Percentiles rank a stretch among this genome's conserved stretches.
Evolutionary conservation across 495 filamentous ascomycete species (phyloP).

Genomic region (Xylaria flabelliformis): DNA sequence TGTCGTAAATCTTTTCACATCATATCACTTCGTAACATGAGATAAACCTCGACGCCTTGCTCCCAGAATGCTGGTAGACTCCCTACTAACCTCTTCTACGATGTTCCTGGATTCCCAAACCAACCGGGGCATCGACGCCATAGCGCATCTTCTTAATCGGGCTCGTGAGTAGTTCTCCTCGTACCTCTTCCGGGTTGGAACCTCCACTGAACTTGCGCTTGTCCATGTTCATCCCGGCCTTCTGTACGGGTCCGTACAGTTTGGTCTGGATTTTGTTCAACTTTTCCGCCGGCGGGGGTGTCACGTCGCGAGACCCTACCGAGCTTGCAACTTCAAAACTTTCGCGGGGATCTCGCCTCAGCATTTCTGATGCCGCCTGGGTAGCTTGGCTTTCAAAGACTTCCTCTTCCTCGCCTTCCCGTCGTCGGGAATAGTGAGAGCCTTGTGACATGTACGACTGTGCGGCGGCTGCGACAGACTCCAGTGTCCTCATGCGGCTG

Average conservation of each 20-base stretch:
- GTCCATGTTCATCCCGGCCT: constrained; percentile 52
- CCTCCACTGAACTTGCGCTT: constrained; percentile 67
- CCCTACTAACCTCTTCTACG: constrained; percentile 21
- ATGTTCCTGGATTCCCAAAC: constrained; percentile 67
- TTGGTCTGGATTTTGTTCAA: constrained; percentile 64
- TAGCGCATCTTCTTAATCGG: constrained; percentile 67
- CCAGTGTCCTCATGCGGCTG: constrained; percentile 56
- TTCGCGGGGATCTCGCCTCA: constrained; percentile 58
- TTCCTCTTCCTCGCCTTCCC: constrained; percentile 46
- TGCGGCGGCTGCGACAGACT: constrained; percentile 59
- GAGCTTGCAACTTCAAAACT: constrained; percentile 56
- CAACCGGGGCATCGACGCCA: constrained; percentile 57
- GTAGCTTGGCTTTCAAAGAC: constrained; percentile 57
- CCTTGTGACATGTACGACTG: constrained; percentile 49
- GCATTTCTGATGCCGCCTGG: constrained; percentile 62
- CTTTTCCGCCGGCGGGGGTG: constrained; percentile 52
- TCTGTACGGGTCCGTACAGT: constrained; percentile 71
- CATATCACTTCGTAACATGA: constrained; percentile 22
- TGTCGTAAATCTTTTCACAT: constrained; percentile 26
- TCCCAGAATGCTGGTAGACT: not conserved
- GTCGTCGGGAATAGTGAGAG: constrained; percentile 41
- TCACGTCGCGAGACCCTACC: constrained; percentile 50
- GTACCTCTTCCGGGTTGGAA: constrained; percentile 41
- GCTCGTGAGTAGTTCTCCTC: constrained; percentile 44
- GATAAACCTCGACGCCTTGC: not conserved